Evolutionary conservation across 148 eudicot species (phyloP).

Genomic region (Diospyros kaki): DNA sequence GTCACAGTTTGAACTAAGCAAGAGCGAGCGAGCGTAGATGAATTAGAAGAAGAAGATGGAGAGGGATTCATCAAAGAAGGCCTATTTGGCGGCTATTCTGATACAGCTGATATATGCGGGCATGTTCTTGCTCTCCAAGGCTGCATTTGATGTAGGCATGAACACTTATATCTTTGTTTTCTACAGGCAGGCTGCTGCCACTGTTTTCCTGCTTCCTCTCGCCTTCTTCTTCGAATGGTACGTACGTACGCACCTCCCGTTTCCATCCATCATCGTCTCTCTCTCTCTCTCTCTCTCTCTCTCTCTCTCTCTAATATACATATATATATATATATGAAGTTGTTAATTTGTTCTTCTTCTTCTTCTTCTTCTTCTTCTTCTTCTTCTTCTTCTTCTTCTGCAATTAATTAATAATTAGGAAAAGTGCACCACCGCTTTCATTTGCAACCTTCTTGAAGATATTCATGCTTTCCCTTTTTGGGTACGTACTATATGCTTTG

Average conservation of each 20-base stretch:
- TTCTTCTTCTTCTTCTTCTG: neutral
- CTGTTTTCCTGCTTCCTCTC: constrained; percentile 51
- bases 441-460: constrained; percentile 52
- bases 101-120: constrained; percentile 65
- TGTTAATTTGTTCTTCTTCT: neutral
- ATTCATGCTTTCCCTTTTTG: constrained; percentile 63
- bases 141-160: constrained; percentile 77
- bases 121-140: constrained; percentile 72
- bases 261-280: neutral
- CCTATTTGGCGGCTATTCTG: constrained; percentile 37
- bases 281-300: neutral
- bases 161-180: constrained; percentile 66
- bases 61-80: constrained; percentile 13
- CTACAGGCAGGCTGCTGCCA: constrained; percentile 68
- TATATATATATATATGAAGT: neutral
- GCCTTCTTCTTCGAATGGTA: constrained; percentile 63
- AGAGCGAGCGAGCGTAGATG: too few species aligned
- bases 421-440: constrained; percentile 53
- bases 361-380: neutral
- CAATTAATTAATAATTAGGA: constrained; percentile 32
- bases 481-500: constrained; percentile 37
- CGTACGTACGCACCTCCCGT: neutral
- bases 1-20: too few species aligned
- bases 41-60: constrained; percentile 27
- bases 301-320: too few species aligned